Percentiles rank a stretch among this genome's conserved stretches.
phyloP scores from a whole-genome alignment of 306 rosid genomes.

The Prunus mongolica region DNA sequence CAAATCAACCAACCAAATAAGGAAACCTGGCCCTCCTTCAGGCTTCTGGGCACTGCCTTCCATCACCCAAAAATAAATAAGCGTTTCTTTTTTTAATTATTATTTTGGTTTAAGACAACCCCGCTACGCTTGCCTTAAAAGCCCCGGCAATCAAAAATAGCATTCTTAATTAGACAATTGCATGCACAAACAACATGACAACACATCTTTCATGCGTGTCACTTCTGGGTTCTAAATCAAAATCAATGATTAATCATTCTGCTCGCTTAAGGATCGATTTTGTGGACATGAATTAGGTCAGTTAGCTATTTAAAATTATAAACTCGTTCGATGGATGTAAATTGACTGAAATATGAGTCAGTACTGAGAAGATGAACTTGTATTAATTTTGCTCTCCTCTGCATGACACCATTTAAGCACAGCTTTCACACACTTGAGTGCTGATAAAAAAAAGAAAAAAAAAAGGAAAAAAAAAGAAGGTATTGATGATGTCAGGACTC shows the following conservation, averaged over 20 bases:
- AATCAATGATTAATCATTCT: background rate
- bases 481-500: background rate
- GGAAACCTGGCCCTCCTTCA: conserved; percentile 31
- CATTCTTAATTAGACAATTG: conserved; percentile 11
- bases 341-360: too few relatives aligned
- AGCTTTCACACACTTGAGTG: background rate
- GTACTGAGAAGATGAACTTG: too few relatives aligned
- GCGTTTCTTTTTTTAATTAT: background rate
- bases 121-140: conserved; percentile 50
- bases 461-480: too few relatives aligned
- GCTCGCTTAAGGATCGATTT: background rate
- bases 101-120: conserved; percentile 20
- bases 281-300: too few relatives aligned
- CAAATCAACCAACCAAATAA: conserved; percentile 36
- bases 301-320: too few relatives aligned
- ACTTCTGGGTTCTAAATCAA: background rate
- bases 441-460: background rate
- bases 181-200: background rate
- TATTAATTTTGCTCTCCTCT: too few relatives aligned
- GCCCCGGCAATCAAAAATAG: conserved; percentile 24
- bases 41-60: conserved; percentile 15
- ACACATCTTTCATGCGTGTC: background rate
- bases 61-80: background rate
- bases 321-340: too few relatives aligned
- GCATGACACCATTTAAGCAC: background rate